Base-by-base conservation (phyloP, 163 green algal genomes). In the Volvox carteri region DNA sequence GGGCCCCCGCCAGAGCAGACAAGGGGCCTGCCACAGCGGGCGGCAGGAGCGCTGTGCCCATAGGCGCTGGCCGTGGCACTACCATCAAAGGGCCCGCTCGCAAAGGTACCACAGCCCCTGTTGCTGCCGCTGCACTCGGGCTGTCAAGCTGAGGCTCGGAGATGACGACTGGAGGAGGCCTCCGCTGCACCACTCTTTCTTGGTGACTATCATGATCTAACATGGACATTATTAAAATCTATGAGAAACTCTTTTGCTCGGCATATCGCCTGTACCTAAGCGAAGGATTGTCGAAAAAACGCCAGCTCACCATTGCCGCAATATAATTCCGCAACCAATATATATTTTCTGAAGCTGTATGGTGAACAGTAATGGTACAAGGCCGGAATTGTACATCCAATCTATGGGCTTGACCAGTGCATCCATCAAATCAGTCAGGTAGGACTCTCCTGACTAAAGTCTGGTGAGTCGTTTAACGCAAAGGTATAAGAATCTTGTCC, bases 251-350 rank as follows among this genome's bases (percentile, higher is more conserved):
- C 30, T 19, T 33, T 48, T 18, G 30, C 46, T 75, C 18, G 2
- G 2, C n/a, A 75, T 72, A 28, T 23, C 18, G 28, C 60, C 2
- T 72, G 60, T 30, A 35, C 12, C n/a, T n/a, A n/a, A 42, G 73
- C 44, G 73, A 80, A 80, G 73, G n/a, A 80, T 44, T 11, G 73
- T 80, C 73, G 73, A 80, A 65, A 65, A 65, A 65, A 65, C 28
- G 54, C 8, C 54, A 65, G n/a, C n/a, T n/a, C n/a, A n/a, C n/a
- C n/a, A n/a, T n/a, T n/a, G n/a, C n/a, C n/a, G n/a, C n/a, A n/a
- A n/a, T n/a, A n/a, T n/a, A n/a, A n/a, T n/a, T n/a, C n/a, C n/a
- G n/a, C n/a, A n/a, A n/a, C n/a, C n/a, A n/a, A n/a, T n/a, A n/a
- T n/a, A n/a, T n/a, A n/a, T n/a, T n/a, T n/a, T n/a, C n/a, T n/a